These are phyloP conservation scores for Aspergillus proliferans DNA, from an alignment of 2,329 filamentous ascomycete species.

Conservation along the genomic window DNA sequence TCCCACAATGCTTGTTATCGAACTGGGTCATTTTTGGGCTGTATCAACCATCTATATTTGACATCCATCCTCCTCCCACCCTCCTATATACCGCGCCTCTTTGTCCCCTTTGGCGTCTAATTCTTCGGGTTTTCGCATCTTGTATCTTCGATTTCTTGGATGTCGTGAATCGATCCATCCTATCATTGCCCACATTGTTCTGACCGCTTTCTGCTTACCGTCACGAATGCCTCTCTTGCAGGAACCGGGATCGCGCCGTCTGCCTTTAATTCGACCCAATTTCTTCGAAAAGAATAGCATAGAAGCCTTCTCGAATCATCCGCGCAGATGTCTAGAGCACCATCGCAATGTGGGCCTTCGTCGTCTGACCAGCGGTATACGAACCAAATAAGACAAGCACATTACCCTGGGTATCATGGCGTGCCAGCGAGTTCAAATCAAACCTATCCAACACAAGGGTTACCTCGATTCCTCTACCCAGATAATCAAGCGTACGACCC, in stretches of 20 bases:
- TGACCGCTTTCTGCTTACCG: slow-evolving; percentile 7
- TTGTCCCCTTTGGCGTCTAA: not conserved
- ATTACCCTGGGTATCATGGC: slow-evolving; percentile 8
- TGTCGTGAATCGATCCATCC: not conserved
- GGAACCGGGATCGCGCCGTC: slow-evolving; percentile 1
- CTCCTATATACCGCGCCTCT: not conserved
- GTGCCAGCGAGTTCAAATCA: slow-evolving; percentile 11
- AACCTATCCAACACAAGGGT: slow-evolving; percentile 15
- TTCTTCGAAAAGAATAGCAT: not conserved
- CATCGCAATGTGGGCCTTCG: slow-evolving; percentile 22
- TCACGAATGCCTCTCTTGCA: slow-evolving; percentile 12
- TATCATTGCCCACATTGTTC: not conserved
- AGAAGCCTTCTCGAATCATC: not conserved
- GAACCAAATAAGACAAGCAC: slow-evolving; percentile 11
- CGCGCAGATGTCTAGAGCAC: slow-evolving; percentile 27
- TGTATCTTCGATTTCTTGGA: not conserved
- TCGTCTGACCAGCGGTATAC: slow-evolving; percentile 16
- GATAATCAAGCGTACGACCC: slow-evolving; percentile 14
- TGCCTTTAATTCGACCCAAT: not conserved
- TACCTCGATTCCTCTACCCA: slow-evolving; percentile 17
- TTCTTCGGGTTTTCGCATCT: not conserved
- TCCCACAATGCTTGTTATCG: not conserved
- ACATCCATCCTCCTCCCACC: not conserved
- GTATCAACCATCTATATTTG: not conserved
- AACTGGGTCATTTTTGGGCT: not conserved